phyloP scores from a whole-genome alignment of 1,284 basidiomycete genomes.

The Cutaneotrichosporon sp. region DNA sequence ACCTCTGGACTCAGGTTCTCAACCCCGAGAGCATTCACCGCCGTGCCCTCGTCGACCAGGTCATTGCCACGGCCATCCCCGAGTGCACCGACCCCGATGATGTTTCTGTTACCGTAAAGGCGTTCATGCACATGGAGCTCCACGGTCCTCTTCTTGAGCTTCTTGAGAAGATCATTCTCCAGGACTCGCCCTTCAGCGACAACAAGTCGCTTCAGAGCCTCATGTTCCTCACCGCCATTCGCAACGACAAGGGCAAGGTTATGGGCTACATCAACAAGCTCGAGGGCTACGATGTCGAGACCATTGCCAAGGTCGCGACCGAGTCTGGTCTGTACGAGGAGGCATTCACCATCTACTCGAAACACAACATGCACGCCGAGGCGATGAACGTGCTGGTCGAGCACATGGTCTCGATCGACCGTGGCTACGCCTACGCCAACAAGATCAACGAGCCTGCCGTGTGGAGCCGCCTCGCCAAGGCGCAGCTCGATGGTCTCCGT shows the following conservation, averaged over 20 bases:
- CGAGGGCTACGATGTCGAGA: slow-evolving; percentile 86
- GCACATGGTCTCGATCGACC: slow-evolving; percentile 95
- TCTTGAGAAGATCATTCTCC: slow-evolving; percentile 97
- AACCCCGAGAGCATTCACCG: slow-evolving; percentile 85
- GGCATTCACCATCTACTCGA: slow-evolving; percentile 93
- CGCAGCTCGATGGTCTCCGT: slow-evolving; percentile 96
- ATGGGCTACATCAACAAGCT: slow-evolving; percentile 98
- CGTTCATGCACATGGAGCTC: slow-evolving; percentile 94
- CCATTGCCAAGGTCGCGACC: slow-evolving; percentile 95
- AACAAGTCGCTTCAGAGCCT: slow-evolving; percentile 95
- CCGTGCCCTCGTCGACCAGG: slow-evolving; percentile 91
- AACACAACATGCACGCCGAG: slow-evolving; percentile 85
- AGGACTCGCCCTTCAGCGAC: slow-evolving; percentile 95
- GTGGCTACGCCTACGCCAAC: slow-evolving; percentile 91
- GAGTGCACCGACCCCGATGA: slow-evolving; percentile 98
- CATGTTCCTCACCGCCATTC: slow-evolving; percentile 89
- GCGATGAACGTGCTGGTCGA: slow-evolving; percentile 98
- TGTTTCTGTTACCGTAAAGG: slow-evolving; percentile 97
- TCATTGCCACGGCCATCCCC: slow-evolving; percentile 89
- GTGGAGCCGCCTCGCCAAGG: slow-evolving; percentile 96
- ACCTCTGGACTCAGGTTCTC: slow-evolving; percentile 96
- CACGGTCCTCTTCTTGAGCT: slow-evolving; percentile 97
- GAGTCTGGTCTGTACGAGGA: slow-evolving; percentile 96
- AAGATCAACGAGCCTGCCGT: slow-evolving; percentile 96
- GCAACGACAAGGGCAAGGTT: slow-evolving; percentile 97